phyloP scores from a whole-genome alignment of 805 yeast genomes.

The Starmerella geochares region DNA sequence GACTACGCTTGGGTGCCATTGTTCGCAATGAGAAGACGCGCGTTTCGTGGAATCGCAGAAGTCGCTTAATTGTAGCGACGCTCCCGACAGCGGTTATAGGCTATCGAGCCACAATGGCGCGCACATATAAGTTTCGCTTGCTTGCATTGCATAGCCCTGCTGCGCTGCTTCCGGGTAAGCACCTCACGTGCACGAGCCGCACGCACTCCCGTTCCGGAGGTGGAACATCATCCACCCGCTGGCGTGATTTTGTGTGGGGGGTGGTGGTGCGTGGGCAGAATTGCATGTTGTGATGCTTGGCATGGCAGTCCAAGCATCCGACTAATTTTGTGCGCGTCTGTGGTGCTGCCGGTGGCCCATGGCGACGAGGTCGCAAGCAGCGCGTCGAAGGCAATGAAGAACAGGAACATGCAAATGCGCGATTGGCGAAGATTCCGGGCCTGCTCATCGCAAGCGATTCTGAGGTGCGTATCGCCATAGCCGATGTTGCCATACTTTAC shows the following conservation, averaged over 20 bases:
- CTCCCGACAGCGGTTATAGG: background rate
- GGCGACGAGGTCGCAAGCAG: too few relatives aligned
- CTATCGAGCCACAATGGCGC: background rate
- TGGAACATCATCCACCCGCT: background rate
- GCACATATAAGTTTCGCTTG: background rate
- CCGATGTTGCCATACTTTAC: too few relatives aligned
- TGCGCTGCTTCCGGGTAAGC: background rate
- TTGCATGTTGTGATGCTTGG: background rate
- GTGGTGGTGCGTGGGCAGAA: background rate
- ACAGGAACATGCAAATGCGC: too few relatives aligned
- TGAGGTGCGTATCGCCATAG: too few relatives aligned
- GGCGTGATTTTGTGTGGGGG: background rate
- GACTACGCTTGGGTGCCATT: conserved; percentile 1
- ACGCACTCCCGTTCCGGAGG: background rate
- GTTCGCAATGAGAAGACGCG: background rate
- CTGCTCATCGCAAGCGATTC: too few relatives aligned
- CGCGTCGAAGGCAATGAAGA: too few relatives aligned
- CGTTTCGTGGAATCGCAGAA: background rate
- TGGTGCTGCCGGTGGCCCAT: too few relatives aligned
- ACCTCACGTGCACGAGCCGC: background rate
- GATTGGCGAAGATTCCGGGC: too few relatives aligned
- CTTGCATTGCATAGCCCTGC: conserved; percentile 1
- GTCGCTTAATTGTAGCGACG: background rate
- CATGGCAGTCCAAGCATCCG: too few relatives aligned
- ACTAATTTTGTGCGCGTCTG: too few relatives aligned